A percentile compares a stretch with the other conserved stretches of the same genome.
These are phyloP conservation scores for Beta corolliflora DNA, from an alignment of 179 eudicot genomes.

Conservation along the genomic window DNA sequence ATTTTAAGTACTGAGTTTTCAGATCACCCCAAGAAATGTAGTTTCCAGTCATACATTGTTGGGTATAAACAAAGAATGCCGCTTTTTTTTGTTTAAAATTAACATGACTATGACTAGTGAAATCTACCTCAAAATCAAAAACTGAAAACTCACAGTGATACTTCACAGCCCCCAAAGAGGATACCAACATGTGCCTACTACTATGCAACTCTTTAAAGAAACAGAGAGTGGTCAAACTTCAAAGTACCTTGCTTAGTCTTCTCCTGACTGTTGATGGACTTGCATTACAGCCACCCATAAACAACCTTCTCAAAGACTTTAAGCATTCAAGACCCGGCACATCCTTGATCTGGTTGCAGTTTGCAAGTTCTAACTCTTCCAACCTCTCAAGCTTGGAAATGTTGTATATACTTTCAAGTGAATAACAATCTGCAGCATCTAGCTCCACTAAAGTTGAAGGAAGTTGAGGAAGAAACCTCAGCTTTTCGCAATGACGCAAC, in stretches of 20 bases:
- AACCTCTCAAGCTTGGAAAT: constrained; percentile 47
- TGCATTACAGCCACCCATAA: constrained; percentile 52
- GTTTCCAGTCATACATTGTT: too few relatives aligned
- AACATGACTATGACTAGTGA: too few relatives aligned
- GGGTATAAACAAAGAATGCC: too few relatives aligned
- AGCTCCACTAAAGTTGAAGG: constrained; percentile 55
- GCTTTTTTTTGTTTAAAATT: too few relatives aligned
- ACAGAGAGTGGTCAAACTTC: background rate
- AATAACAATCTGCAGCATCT: constrained; percentile 52
- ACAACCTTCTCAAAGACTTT: constrained; percentile 52
- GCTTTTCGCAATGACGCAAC: constrained; percentile 43
- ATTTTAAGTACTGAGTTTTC: too few relatives aligned
- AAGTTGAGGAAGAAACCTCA: constrained; percentile 51
- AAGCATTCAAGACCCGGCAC: constrained; percentile 59
- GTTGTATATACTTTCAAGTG: constrained; percentile 43
- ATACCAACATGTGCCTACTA: background rate
- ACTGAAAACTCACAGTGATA: too few relatives aligned
- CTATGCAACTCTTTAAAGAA: background rate
- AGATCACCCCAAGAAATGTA: too few relatives aligned
- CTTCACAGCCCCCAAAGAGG: too few relatives aligned
- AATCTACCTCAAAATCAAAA: too few relatives aligned
- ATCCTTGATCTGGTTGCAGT: constrained; percentile 47
- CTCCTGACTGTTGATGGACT: constrained; percentile 30
- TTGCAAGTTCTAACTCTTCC: constrained; percentile 49
- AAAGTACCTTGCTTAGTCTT: constrained; percentile 48